Conservation (phyloP, 768 basidiomycete genomes). For the Russula dissimulans region DNA sequence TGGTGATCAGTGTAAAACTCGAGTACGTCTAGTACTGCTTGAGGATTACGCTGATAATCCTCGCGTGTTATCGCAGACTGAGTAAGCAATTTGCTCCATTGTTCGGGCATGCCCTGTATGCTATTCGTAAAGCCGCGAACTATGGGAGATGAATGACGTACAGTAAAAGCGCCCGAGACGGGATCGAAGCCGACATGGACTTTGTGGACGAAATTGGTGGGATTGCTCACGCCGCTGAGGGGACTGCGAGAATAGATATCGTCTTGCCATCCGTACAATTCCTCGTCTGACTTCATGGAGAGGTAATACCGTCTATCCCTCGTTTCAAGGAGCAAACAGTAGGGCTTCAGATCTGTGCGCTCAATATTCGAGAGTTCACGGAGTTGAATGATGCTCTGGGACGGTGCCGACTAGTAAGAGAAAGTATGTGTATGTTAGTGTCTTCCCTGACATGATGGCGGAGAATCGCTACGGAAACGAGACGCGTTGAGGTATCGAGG, state of each 20-base stretch:
- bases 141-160: constrained; percentile 32
- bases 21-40: constrained; percentile 93
- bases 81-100: constrained; percentile 95
- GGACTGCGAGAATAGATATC: constrained; percentile 91
- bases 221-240: constrained; percentile 86
- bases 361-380: constrained; percentile 81
- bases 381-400: constrained; percentile 55
- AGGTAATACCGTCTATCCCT: constrained; percentile 76
- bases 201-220: constrained; percentile 97
- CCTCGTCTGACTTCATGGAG: constrained; percentile 86
- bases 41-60: constrained; percentile 94
- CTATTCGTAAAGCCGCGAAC: neutral
- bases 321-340: constrained; percentile 81
- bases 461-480: neutral
- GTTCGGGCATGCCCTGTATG: constrained; percentile 83
- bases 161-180: constrained; percentile 87
- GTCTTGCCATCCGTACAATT: constrained; percentile 98
- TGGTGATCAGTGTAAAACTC: constrained; percentile 98
- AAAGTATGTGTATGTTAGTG: neutral
- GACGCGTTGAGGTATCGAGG: neutral
- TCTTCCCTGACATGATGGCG: neutral
- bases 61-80: constrained; percentile 97
- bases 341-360: constrained; percentile 89
- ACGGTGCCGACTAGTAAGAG: constrained; percentile 37
- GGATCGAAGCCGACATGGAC: constrained; percentile 98